These are phyloP conservation scores for Carallia brachiata DNA, from an alignment of 345 rosid species.

Conservation along the genomic window DNA sequence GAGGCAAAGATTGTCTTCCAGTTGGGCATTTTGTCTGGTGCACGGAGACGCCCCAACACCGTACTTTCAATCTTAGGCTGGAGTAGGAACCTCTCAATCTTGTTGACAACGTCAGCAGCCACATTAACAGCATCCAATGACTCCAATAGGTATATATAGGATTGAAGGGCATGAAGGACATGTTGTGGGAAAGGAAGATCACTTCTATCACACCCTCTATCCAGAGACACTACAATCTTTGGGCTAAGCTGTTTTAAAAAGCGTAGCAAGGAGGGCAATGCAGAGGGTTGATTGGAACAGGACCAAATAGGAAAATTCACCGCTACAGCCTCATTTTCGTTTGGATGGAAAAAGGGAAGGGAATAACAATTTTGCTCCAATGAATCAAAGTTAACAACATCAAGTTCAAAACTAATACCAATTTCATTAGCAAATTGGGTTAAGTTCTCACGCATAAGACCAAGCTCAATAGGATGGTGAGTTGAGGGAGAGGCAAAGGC, in stretches of 20 bases:
- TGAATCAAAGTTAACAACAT: conserved; percentile 41
- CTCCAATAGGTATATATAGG: conserved; percentile 59
- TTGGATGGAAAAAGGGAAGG: conserved; percentile 33
- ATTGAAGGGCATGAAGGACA: conserved; percentile 61
- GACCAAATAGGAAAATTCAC: conserved; percentile 54
- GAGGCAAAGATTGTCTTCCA: conserved; percentile 76
- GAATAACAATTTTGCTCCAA: conserved; percentile 40
- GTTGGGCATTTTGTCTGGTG: conserved; percentile 49
- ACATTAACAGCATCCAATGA: conserved; percentile 83
- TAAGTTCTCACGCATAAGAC: conserved; percentile 47
- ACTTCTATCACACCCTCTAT: conserved; percentile 74
- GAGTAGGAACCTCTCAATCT: conserved; percentile 80
- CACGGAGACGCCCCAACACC: conserved; percentile 57
- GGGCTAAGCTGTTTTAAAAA: conserved; percentile 77
- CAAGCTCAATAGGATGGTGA: conserved; percentile 47
- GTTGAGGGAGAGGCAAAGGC: conserved; percentile 54
- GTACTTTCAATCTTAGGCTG: conserved; percentile 65
- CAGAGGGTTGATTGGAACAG: conserved; percentile 33
- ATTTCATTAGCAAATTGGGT: conserved; percentile 46
- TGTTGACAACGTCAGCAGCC: conserved; percentile 63
- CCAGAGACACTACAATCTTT: conserved; percentile 72
- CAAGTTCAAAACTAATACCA: conserved; percentile 47
- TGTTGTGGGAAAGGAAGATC: conserved; percentile 81
- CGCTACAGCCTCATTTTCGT: conserved; percentile 43
- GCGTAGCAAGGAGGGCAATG: conserved; percentile 52